Conservation (phyloP, 139 green algal species). For the Coelastrella sp. region DNA sequence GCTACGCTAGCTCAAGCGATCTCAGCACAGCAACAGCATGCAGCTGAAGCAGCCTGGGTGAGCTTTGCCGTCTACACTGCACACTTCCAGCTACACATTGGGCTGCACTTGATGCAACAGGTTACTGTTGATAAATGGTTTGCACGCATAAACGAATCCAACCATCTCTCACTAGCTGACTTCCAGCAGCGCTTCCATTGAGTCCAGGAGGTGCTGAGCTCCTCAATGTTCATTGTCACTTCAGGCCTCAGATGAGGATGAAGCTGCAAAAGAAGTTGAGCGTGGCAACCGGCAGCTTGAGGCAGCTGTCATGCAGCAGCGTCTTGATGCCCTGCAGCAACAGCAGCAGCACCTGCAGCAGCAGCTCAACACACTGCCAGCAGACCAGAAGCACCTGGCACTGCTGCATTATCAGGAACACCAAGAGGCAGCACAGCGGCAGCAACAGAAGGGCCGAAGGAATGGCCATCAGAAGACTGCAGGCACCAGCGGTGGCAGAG, state of each 20-base stretch:
- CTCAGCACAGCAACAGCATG: conserved; percentile 1
- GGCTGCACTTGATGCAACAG: neutral
- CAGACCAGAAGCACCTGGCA: conserved; percentile 22
- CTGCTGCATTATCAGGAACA: neutral
- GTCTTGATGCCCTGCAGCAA: conserved; percentile 26
- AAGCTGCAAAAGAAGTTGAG: neutral
- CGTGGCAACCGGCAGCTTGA: conserved; percentile 29
- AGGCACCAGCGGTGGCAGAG: neutral
- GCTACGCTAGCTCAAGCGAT: conserved; percentile 1
- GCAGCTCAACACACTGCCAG: neutral
- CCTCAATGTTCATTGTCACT: neutral
- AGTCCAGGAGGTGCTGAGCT: neutral
- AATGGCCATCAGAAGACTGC: neutral
- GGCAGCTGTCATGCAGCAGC: conserved; percentile 32
- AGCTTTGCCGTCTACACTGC: neutral
- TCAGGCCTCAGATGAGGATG: neutral
- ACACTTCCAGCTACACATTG: neutral
- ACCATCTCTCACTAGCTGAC: neutral
- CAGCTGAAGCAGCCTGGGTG: neutral
- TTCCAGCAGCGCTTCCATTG: neutral
- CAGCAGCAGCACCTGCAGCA: conserved; percentile 39
- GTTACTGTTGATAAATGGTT: neutral
- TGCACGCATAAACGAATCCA: neutral
- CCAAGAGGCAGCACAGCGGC: neutral
- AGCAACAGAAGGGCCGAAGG: conserved; percentile 8